Evolutionary conservation across 73 alveolate genomes (phyloP).

Genomic region (Paramecium octaurelia): DNA sequence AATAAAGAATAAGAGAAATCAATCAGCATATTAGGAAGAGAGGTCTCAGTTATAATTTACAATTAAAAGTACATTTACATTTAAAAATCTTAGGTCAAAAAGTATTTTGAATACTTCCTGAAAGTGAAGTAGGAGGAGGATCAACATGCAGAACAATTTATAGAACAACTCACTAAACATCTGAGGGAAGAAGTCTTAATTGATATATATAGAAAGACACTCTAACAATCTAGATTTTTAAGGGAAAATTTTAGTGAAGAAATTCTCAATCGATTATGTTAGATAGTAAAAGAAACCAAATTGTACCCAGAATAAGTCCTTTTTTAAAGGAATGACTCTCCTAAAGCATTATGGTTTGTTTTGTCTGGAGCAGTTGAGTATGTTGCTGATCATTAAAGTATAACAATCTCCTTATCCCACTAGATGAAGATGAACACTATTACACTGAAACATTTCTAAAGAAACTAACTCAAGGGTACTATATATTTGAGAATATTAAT

Average conservation of each 20-base stretch:
- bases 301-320: neutral
- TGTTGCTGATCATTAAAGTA: conserved; percentile 45
- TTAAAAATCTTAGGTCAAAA: neutral
- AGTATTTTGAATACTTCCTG: conserved; percentile 19
- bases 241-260: neutral
- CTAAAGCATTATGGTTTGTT: neutral
- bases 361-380: conserved; percentile 2
- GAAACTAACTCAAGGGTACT: neutral
- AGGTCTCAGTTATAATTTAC: conserved; percentile 11
- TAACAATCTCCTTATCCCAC: neutral
- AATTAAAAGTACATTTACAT: neutral
- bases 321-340: conserved; percentile 20
- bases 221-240: conserved; percentile 1
- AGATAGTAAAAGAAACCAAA: neutral
- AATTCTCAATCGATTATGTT: neutral
- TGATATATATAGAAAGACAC: neutral
- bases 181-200: conserved; percentile 7
- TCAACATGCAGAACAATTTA: neutral
- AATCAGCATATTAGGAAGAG: neutral
- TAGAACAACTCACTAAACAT: neutral
- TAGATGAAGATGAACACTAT: conserved; percentile 28
- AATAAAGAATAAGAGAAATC: neutral
- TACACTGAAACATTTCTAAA: neutral
- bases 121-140: conserved; percentile 4
- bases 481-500: neutral